A percentile compares a stretch with the other conserved stretches of the same genome.
Evolutionary conservation across 345 rosid species (phyloP).

Genomic region (Dipteronia dyeriana): DNA sequence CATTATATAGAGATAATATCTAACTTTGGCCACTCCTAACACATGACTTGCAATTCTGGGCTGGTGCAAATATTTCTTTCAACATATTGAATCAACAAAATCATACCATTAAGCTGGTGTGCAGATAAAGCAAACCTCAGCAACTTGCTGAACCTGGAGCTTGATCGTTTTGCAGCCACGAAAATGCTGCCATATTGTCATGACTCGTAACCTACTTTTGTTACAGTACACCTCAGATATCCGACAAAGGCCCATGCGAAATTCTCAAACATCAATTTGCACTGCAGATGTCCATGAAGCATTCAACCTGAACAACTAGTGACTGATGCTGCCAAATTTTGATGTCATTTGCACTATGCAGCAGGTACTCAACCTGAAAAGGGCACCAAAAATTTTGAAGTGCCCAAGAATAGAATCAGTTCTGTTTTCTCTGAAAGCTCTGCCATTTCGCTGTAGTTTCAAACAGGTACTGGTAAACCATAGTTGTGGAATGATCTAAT

Average conservation of each 20-base stretch:
- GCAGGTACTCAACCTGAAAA: conserved; percentile 11
- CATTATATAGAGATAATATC: conserved; percentile 25
- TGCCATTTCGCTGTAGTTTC: conserved; percentile 26
- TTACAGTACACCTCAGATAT: conserved; percentile 16
- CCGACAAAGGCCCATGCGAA: conserved; percentile 24
- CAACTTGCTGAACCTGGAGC: conserved; percentile 30
- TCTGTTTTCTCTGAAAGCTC: conserved; percentile 21
- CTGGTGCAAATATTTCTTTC: conserved; percentile 26
- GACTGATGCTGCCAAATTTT: conserved; percentile 16
- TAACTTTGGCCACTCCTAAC: conserved; percentile 25
- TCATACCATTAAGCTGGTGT: conserved; percentile 17
- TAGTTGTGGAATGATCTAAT: conserved; percentile 89
- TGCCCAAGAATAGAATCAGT: conserved; percentile 4
- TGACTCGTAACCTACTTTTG: conserved; percentile 2
- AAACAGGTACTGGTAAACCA: conserved; percentile 72
- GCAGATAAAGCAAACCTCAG: conserved; percentile 31
- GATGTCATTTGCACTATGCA: neutral
- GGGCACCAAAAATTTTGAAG: neutral
- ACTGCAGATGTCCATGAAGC: conserved; percentile 16
- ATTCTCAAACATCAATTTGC: conserved; percentile 19
- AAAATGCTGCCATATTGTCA: conserved; percentile 21
- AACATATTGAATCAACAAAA: conserved; percentile 23
- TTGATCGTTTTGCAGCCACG: conserved; percentile 21
- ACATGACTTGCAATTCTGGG: conserved; percentile 29
- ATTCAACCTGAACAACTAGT: conserved; percentile 6